A percentile compares a stretch with the other conserved stretches of the same genome.
Conservation (phyloP, 2,329 filamentous ascomycete genomes). For the Diaporthe sp. region DNA sequence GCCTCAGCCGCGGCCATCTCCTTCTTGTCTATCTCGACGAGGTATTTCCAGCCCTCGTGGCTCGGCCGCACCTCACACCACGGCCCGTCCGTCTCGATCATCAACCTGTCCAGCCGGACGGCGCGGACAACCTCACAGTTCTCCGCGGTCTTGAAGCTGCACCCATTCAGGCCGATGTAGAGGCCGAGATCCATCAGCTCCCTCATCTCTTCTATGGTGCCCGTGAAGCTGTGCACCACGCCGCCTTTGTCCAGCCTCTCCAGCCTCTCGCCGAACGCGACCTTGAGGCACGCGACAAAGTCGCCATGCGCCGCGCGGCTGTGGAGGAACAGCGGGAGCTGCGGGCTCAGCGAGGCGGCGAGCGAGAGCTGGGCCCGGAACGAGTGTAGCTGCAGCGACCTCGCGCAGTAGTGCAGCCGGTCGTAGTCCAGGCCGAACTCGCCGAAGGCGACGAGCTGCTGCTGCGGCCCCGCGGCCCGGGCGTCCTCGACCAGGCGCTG, state of each 20-base stretch:
- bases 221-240: slow-evolving; percentile 96
- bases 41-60: slow-evolving; percentile 85
- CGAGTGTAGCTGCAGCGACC: slow-evolving; percentile 84
- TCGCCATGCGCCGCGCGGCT: slow-evolving; percentile 88
- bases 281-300: slow-evolving; percentile 80
- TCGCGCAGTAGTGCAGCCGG: slow-evolving; percentile 84
- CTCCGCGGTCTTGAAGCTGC: slow-evolving; percentile 93
- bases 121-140: slow-evolving; percentile 88
- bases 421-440: slow-evolving; percentile 98
- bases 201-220: slow-evolving; percentile 85
- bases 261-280: slow-evolving; percentile 68
- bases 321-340: slow-evolving; percentile 92
- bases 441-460: slow-evolving; percentile 82
- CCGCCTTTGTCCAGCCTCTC: slow-evolving; percentile 79
- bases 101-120: slow-evolving; percentile 83
- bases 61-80: slow-evolving; percentile 96
- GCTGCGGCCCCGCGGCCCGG: slow-evolving; percentile 53
- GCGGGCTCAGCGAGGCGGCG: slow-evolving; percentile 76
- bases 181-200: slow-evolving; percentile 84
- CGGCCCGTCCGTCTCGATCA: slow-evolving; percentile 97
- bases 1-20: slow-evolving; percentile 42
- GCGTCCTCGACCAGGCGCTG: slow-evolving; percentile 72
- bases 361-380: slow-evolving; percentile 88
- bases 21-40: slow-evolving; percentile 58
- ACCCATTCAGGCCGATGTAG: slow-evolving; percentile 96